Percentiles rank a stretch among this genome's conserved stretches.
These are phyloP conservation scores for Candida piceae DNA, from an alignment of 805 yeast genomes.

Conservation along the genomic window DNA sequence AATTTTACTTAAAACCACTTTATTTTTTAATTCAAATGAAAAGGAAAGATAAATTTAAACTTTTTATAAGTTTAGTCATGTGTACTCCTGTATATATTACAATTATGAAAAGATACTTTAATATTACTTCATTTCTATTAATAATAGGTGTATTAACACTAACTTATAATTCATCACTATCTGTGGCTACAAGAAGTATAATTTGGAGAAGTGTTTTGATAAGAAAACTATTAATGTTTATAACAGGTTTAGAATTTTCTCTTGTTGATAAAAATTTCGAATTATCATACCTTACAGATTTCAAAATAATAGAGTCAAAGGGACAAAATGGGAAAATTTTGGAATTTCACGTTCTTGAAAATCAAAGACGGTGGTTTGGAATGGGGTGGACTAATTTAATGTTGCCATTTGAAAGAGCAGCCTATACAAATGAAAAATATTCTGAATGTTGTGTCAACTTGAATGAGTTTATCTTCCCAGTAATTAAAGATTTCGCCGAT, in stretches of 20 bases:
- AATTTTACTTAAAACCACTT: slow-evolving; percentile 37
- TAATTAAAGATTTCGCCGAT: slow-evolving; percentile 26
- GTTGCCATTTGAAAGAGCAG: slow-evolving; percentile 48
- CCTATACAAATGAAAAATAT: slow-evolving; percentile 40
- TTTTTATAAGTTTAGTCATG: slow-evolving; percentile 29
- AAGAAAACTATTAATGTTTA: slow-evolving; percentile 32
- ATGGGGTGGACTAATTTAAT: slow-evolving; percentile 52
- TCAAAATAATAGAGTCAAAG: slow-evolving; percentile 4
- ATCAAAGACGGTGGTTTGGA: slow-evolving; percentile 60
- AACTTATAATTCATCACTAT: slow-evolving; percentile 46
- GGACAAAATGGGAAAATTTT: slow-evolving; percentile 38
- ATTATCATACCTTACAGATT: slow-evolving; percentile 7
- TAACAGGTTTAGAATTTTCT: slow-evolving; percentile 36
- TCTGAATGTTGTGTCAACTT: slow-evolving; percentile 26
- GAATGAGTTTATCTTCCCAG: slow-evolving; percentile 42
- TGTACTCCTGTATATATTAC: slow-evolving; percentile 42
- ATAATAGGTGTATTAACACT: slow-evolving; percentile 33
- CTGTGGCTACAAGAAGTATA: slow-evolving; percentile 38
- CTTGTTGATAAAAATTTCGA: slow-evolving; percentile 15
- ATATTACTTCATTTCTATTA: slow-evolving; percentile 30
- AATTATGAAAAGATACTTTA: slow-evolving; percentile 30
- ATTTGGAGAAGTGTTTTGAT: slow-evolving; percentile 47
- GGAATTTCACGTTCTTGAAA: slow-evolving; percentile 47
- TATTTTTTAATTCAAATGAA: slow-evolving; percentile 8
- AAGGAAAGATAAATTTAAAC: slow-evolving; percentile 25